These are phyloP conservation scores for Pyrenophora graminea DNA, from an alignment of 2,329 filamentous ascomycete genomes.

Conservation along the genomic window DNA sequence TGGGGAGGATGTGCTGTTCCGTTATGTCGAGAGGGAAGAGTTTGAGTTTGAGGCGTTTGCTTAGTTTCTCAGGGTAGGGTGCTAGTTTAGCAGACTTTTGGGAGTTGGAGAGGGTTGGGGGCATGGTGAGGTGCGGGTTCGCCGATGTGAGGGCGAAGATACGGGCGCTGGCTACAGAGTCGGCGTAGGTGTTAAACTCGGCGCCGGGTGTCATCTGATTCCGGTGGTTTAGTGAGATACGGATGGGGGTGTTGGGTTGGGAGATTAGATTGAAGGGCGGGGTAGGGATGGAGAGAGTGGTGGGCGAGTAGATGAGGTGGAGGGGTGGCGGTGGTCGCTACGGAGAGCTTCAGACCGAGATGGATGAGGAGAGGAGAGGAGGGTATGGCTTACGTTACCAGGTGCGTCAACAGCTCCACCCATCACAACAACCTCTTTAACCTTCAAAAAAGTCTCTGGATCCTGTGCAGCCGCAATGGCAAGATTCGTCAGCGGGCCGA, in stretches of 20 bases:
- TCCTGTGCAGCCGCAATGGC: constrained; percentile 87
- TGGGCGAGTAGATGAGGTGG: constrained; percentile 24
- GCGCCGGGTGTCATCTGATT: constrained; percentile 71
- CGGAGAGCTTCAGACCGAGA: constrained; percentile 12
- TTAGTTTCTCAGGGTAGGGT: constrained; percentile 50
- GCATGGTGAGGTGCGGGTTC: constrained; percentile 78
- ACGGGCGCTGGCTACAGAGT: constrained; percentile 58
- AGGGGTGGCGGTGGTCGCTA: constrained; percentile 31
- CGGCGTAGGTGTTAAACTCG: constrained; percentile 96
- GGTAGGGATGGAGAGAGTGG: constrained; percentile 24
- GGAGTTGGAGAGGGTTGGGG: constrained; percentile 60
- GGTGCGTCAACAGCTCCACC: constrained; percentile 78
- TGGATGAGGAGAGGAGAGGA: background rate
- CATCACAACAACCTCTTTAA: constrained; percentile 94
- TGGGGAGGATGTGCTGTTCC: constrained; percentile 49
- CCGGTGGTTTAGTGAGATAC: constrained; percentile 34
- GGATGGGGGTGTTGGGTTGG: constrained; percentile 41
- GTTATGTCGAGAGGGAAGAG: constrained; percentile 57
- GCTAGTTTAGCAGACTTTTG: constrained; percentile 30
- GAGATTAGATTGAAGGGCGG: constrained; percentile 48
- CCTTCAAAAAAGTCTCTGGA: constrained; percentile 83
- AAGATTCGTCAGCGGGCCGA: constrained; percentile 92
- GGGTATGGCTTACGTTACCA: constrained; percentile 65
- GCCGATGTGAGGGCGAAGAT: constrained; percentile 56
- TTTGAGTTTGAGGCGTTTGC: constrained; percentile 49